A percentile compares a stretch with the other conserved stretches of the same genome.
phyloP scores from a whole-genome alignment of 306 rosid genomes.

The Vigna mungo region DNA sequence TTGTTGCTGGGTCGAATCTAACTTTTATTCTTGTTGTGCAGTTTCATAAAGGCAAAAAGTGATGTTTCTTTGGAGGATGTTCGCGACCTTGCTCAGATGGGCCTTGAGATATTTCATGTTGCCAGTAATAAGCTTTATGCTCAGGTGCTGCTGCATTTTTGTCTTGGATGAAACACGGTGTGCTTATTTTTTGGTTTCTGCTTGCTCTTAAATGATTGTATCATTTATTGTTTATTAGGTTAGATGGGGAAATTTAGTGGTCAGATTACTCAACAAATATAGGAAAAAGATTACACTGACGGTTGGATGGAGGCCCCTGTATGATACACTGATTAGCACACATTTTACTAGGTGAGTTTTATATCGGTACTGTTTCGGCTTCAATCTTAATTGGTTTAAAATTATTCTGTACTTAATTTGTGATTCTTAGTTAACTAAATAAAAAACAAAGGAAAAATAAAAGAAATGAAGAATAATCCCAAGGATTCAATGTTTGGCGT shows the following conservation, averaged over 20 bases:
- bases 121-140: conserved; percentile 86
- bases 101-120: conserved; percentile 73
- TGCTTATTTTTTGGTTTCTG: conserved; percentile 1
- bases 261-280: conserved; percentile 82
- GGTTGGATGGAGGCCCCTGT: conserved; percentile 87
- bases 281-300: conserved; percentile 76
- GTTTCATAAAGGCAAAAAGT: conserved; percentile 95
- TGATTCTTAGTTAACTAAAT: conserved; percentile 21
- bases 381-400: conserved; percentile 19
- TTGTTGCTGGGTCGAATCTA: conserved; percentile 39
- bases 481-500: conserved; percentile 31
- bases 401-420: conserved; percentile 34
- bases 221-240: conserved; percentile 72
- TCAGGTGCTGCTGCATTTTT: conserved; percentile 72
- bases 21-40: conserved; percentile 51
- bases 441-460: conserved; percentile 31
- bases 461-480: conserved; percentile 4
- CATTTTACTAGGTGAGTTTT: conserved; percentile 90
- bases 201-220: conserved; percentile 46
- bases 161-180: conserved; percentile 22
- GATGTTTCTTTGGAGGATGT: conserved; percentile 88
- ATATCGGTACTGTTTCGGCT: not conserved
- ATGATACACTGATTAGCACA: conserved; percentile 78
- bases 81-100: conserved; percentile 62
- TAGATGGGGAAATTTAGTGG: conserved; percentile 95